Percentiles rank a stretch among this genome's conserved stretches.
Conservation (phyloP, 2,329 filamentous ascomycete genomes). For the Ascocoryne sarcoides region DNA sequence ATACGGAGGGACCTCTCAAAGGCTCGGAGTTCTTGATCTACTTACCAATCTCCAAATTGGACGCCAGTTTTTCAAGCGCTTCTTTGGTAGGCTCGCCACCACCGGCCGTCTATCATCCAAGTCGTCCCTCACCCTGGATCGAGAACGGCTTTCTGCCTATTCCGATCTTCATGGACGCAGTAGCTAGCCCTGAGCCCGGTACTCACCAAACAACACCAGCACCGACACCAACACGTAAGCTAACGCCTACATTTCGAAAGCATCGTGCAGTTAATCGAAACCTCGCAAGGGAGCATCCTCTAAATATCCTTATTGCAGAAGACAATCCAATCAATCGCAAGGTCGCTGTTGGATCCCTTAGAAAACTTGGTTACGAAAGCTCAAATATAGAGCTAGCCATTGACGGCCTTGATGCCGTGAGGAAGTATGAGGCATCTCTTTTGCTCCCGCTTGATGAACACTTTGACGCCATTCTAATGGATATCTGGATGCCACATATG, state of each 20-base stretch:
- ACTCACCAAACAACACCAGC: not conserved
- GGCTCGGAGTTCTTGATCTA: constrained; percentile 63
- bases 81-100: constrained; percentile 19
- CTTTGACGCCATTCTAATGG: constrained; percentile 62
- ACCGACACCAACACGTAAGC: constrained; percentile 1
- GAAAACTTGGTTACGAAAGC: constrained; percentile 55
- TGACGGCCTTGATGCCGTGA: constrained; percentile 59
- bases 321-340: constrained; percentile 66
- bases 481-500: constrained; percentile 67
- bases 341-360: constrained; percentile 57
- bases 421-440: constrained; percentile 43
- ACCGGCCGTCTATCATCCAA: constrained; percentile 5
- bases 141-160: not conserved
- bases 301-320: constrained; percentile 62
- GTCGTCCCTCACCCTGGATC: constrained; percentile 6
- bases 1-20: constrained; percentile 48
- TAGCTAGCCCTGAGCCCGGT: not conserved
- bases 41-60: constrained; percentile 37
- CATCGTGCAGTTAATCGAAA: constrained; percentile 40
- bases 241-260: constrained; percentile 8
- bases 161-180: not conserved
- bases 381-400: constrained; percentile 50
- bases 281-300: constrained; percentile 49
- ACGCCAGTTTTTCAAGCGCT: constrained; percentile 10
- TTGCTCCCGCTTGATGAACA: constrained; percentile 21